Conservation (phyloP, 305 asterid genomes). For the Lippia alba region DNA sequence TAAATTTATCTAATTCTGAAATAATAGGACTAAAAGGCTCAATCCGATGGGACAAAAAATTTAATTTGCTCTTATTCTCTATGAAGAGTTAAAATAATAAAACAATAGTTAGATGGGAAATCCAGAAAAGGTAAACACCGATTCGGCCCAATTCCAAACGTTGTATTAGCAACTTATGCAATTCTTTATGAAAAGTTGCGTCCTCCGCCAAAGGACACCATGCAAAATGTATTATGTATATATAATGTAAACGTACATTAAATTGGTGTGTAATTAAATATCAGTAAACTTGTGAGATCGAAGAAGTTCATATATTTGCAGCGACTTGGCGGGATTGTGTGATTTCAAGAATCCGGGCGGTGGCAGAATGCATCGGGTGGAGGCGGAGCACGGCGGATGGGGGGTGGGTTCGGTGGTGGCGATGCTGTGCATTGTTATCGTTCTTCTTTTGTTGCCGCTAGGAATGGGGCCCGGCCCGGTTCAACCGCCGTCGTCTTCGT, state of each 20-base stretch:
- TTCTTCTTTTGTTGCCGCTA: constrained; percentile 48
- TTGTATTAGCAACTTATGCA: not conserved
- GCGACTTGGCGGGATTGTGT: no score
- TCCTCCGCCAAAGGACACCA: constrained; percentile 32
- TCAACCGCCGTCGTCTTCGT: constrained; percentile 41
- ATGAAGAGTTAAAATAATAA: no score
- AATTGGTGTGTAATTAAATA: no score
- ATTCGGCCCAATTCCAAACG: constrained; percentile 28
- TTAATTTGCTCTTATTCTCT: no score
- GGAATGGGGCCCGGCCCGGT: constrained; percentile 48
- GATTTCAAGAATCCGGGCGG: constrained; percentile 23
- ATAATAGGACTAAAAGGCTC: no score
- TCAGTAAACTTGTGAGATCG: not conserved
- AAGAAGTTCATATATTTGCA: no score
- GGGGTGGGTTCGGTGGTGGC: constrained; percentile 54
- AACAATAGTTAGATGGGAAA: no score
- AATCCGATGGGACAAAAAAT: no score
- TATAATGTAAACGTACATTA: no score
- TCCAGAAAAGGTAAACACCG: not conserved
- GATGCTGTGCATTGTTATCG: constrained; percentile 42
- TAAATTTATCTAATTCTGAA: no score
- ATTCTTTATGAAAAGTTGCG: constrained; percentile 29
- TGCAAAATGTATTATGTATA: constrained; percentile 19
- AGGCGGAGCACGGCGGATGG: constrained; percentile 52
- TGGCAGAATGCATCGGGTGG: constrained; percentile 45